A percentile compares a stretch with the other conserved stretches of the same genome.
phyloP scores from a whole-genome alignment of 2,329 filamentous ascomycete species.

The Xylaria sp. region DNA sequence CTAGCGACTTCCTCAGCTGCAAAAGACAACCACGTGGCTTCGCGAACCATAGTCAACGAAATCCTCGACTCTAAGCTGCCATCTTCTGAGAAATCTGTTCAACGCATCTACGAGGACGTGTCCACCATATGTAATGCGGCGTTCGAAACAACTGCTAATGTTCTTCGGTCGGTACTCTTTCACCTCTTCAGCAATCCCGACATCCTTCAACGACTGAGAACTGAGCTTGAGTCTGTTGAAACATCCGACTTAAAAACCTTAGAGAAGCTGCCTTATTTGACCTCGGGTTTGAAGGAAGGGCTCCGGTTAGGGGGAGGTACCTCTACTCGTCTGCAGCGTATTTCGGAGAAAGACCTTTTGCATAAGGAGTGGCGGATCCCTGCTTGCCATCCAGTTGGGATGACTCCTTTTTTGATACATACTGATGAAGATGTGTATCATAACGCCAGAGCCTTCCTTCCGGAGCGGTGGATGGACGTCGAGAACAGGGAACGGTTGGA shows the following conservation, averaged over 20 bases:
- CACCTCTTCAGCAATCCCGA: conserved; percentile 35
- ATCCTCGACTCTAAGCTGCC: conserved; percentile 35
- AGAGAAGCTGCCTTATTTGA: conserved; percentile 52
- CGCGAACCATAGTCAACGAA: conserved; percentile 32
- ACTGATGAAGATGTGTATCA: conserved; percentile 13
- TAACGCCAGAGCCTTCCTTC: conserved; percentile 15
- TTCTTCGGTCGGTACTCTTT: conserved; percentile 11
- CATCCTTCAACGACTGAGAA: conserved; percentile 34
- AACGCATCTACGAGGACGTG: conserved; percentile 27
- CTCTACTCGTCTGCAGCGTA: conserved; percentile 19
- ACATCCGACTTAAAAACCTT: conserved; percentile 7
- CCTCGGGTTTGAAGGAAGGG: conserved; percentile 53
- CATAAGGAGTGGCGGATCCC: conserved; percentile 18
- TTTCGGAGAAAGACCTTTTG: conserved; percentile 20
- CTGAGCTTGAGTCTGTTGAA: conserved; percentile 14
- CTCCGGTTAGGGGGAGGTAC: conserved; percentile 16
- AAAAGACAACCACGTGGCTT: background rate
- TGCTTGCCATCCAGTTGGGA: conserved; percentile 21
- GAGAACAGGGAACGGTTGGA: background rate
- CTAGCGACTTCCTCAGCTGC: background rate
- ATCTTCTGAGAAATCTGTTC: conserved; percentile 27
- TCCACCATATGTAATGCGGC: conserved; percentile 32
- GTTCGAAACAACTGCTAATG: conserved; percentile 37
- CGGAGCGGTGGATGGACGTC: conserved; percentile 22
- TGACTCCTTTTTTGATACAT: conserved; percentile 26